Conservation (phyloP, 805 yeast species). For the Myxozyma geophila region DNA sequence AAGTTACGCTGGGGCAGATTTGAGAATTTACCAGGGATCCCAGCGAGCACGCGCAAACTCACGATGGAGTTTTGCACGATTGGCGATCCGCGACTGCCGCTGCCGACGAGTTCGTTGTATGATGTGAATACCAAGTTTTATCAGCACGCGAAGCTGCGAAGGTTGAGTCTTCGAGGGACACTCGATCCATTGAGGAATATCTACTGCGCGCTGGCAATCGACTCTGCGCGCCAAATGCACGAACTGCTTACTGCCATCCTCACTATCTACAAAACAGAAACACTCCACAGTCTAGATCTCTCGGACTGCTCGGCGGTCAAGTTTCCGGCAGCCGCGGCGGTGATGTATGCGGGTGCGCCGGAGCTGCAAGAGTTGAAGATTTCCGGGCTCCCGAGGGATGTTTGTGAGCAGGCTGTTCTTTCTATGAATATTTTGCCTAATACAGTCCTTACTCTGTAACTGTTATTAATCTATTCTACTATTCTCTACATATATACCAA, state of each 20-base stretch:
- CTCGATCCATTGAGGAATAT: slow-evolving; percentile 6
- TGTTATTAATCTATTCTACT: too few relatives aligned
- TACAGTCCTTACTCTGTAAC: neutral
- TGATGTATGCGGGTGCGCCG: slow-evolving; percentile 3
- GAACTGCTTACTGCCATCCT: neutral
- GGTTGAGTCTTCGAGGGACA: slow-evolving; percentile 3
- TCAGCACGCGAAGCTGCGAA: neutral
- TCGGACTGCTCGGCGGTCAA: slow-evolving; percentile 2
- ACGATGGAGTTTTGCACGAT: slow-evolving; percentile 1
- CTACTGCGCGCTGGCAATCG: slow-evolving; percentile 1
- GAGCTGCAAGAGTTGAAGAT: neutral
- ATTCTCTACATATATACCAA: too few relatives aligned
- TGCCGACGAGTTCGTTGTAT: neutral
- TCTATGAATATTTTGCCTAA: slow-evolving; percentile 1
- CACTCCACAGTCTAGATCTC: neutral
- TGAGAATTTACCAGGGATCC: slow-evolving; percentile 7
- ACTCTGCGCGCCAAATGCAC: slow-evolving; percentile 11
- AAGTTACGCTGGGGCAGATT: slow-evolving; percentile 2
- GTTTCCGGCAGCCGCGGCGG: slow-evolving; percentile 15
- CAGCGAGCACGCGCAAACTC: neutral
- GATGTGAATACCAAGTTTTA: neutral
- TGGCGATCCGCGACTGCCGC: slow-evolving; percentile 9
- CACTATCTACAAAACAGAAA: neutral
- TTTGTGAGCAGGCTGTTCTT: neutral
- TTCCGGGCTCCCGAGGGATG: neutral